A percentile compares a stretch with the other conserved stretches of the same genome.
Conservation (phyloP, 2,329 filamentous ascomycete species). For the Aspergillus sp. region DNA sequence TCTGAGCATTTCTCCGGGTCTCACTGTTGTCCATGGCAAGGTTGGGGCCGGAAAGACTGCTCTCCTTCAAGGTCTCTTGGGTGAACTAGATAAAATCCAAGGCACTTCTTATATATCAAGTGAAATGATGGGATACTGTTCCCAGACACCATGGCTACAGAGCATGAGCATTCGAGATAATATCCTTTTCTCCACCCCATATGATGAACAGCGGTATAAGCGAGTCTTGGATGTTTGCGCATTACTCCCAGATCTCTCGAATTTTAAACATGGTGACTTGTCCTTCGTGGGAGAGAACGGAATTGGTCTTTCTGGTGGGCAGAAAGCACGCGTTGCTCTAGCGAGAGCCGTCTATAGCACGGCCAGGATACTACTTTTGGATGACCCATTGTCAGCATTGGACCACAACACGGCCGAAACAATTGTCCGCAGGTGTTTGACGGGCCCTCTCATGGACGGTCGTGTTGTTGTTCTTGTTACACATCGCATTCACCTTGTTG, state of each 20-base stretch:
- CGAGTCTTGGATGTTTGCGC: slow-evolving; percentile 67
- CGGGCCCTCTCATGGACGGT: slow-evolving; percentile 53
- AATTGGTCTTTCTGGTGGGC: slow-evolving; percentile 60
- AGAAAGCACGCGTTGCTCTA: slow-evolving; percentile 61
- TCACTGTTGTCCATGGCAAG: slow-evolving; percentile 64
- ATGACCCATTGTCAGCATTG: slow-evolving; percentile 60
- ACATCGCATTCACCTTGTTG: slow-evolving; percentile 69
- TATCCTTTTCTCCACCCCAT: slow-evolving; percentile 63
- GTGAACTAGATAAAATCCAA: slow-evolving; percentile 55
- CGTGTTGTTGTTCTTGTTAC: slow-evolving; percentile 62
- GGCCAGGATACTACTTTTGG: slow-evolving; percentile 55
- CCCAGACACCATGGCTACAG: slow-evolving; percentile 67
- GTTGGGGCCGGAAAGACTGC: slow-evolving; percentile 66
- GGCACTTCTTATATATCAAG: slow-evolving; percentile 55
- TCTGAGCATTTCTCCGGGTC: slow-evolving; percentile 54
- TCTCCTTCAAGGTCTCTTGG: slow-evolving; percentile 58
- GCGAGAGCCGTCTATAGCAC: slow-evolving; percentile 61
- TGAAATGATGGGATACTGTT: slow-evolving; percentile 62
- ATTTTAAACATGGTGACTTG: slow-evolving; percentile 64
- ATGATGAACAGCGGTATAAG: slow-evolving; percentile 68
- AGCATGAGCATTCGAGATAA: slow-evolving; percentile 70
- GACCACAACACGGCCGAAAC: slow-evolving; percentile 65
- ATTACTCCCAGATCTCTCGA: slow-evolving; percentile 60
- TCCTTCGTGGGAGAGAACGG: slow-evolving; percentile 63
- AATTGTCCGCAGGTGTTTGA: slow-evolving; percentile 59